Evolutionary conservation across 2,329 filamentous ascomycete genomes (phyloP).

Genomic region (Microdochium bolleyi): DNA sequence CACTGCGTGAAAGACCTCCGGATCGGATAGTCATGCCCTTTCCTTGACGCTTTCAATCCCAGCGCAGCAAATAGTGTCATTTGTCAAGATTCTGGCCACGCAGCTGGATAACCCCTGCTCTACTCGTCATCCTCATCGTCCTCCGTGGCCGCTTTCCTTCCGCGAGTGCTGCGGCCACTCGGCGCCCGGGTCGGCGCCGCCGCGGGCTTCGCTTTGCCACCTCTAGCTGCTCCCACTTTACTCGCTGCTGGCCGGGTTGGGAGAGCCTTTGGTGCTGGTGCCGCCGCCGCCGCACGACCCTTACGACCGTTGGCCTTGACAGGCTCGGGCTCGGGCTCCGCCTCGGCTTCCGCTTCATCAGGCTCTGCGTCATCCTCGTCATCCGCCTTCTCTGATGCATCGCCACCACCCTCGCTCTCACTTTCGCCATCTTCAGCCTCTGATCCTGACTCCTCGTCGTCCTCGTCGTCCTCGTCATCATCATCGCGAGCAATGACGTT

Average conservation of each 20-base stretch:
- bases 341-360: slow-evolving; percentile 1
- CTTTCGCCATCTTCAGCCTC: slow-evolving; percentile 2
- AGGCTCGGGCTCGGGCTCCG: slow-evolving; percentile 3
- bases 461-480: slow-evolving; percentile 9
- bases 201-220: slow-evolving; percentile 11
- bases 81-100: no score
- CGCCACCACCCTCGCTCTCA: slow-evolving; percentile 2
- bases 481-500: slow-evolving; percentile 19
- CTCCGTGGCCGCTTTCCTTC: neutral
- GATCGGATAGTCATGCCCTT: no score
- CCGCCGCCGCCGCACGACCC: slow-evolving; percentile 9
- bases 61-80: no score
- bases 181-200: slow-evolving; percentile 11
- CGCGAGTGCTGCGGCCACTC: slow-evolving; percentile 2
- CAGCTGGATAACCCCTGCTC: no score
- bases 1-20: no score
- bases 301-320: slow-evolving; percentile 16
- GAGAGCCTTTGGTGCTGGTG: slow-evolving; percentile 12
- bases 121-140: neutral
- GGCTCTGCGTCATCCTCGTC: slow-evolving; percentile 1
- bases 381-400: slow-evolving; percentile 2
- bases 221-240: slow-evolving; percentile 12
- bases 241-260: slow-evolving; percentile 14
- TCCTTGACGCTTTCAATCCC: no score
- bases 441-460: slow-evolving; percentile 9